These are phyloP conservation scores for Metschnikowia kofuensis DNA, from an alignment of 805 yeast species.

Conservation along the genomic window DNA sequence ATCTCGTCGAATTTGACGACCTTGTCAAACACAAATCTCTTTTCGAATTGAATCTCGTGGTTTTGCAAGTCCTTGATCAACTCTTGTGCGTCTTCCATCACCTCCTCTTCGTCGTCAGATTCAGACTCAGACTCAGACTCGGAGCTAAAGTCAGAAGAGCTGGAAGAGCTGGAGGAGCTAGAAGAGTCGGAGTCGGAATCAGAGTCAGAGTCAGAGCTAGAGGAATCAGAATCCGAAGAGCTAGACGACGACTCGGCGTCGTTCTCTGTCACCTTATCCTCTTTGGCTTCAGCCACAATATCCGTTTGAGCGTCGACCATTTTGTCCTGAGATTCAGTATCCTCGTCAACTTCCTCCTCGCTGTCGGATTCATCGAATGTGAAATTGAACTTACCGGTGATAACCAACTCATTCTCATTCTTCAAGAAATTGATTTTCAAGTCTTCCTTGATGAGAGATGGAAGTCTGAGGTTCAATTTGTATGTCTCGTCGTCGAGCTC, in stretches of 20 bases:
- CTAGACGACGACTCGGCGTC: constrained; percentile 5
- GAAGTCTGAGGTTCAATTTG: constrained; percentile 41
- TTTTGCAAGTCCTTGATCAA: constrained; percentile 38
- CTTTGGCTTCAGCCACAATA: constrained; percentile 15
- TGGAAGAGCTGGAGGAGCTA: constrained; percentile 17
- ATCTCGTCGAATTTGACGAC: constrained; percentile 35
- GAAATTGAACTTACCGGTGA: constrained; percentile 39
- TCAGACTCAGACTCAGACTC: constrained; percentile 17
- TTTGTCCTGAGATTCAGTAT: constrained; percentile 16
- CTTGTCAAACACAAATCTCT: constrained; percentile 42
- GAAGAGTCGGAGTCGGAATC: constrained; percentile 14
- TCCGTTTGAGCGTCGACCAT: constrained; percentile 13
- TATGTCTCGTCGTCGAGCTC: constrained; percentile 38
- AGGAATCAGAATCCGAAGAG: constrained; percentile 1
- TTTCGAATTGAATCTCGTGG: constrained; percentile 41
- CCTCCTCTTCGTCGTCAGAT: constrained; percentile 33
- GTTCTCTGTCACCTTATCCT: constrained; percentile 10
- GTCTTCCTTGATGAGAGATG: constrained; percentile 39
- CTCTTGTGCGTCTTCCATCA: constrained; percentile 37
- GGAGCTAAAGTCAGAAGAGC: constrained; percentile 17
- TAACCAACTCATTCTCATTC: constrained; percentile 39
- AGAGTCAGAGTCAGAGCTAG: constrained; percentile 1
- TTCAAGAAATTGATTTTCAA: constrained; percentile 39
- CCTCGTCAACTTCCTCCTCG: constrained; percentile 23
- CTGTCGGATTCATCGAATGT: constrained; percentile 19